Evolutionary conservation across 176 grass and related monocot species (phyloP).

Genomic region (Phoenix dactylifera): DNA sequence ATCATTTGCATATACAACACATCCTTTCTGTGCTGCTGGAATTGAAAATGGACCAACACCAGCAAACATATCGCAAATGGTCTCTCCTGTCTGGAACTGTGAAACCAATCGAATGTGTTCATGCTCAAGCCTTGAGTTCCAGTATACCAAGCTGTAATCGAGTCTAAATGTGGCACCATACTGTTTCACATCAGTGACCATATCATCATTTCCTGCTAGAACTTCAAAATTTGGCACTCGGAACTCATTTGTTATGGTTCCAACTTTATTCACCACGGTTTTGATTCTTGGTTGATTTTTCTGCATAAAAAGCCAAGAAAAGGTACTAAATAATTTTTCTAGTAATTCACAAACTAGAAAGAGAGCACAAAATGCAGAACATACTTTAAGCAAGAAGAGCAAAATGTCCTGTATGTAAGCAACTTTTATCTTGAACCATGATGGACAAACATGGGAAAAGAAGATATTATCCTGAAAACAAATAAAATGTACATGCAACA

Average conservation of each 20-base stretch:
- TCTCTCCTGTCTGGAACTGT: conserved; percentile 83
- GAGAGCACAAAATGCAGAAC: too few species aligned
- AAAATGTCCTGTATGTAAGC: too few species aligned
- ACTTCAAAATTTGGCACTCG: conserved; percentile 88
- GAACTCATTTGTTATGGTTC: conserved; percentile 89
- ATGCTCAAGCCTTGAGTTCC: conserved; percentile 98
- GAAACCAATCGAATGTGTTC: conserved; percentile 87
- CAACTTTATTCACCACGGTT: conserved; percentile 94
- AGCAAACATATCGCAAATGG: conserved; percentile 95
- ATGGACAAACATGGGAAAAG: too few species aligned
- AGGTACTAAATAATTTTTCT: conserved; percentile 18
- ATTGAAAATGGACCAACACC: conserved; percentile 89
- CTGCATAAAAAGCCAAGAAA: conserved; percentile 28
- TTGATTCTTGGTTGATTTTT: conserved; percentile 95
- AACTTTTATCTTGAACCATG: too few species aligned
- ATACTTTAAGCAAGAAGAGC: too few species aligned
- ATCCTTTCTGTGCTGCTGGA: conserved; percentile 80
- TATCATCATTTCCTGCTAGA: conserved; percentile 64
- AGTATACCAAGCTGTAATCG: conserved; percentile 92
- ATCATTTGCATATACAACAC: conserved; percentile 86
- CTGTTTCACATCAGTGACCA: conserved; percentile 94
- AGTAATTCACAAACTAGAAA: too few species aligned
- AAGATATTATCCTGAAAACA: too few species aligned
- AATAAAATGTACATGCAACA: too few species aligned
- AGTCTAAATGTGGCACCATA: conserved; percentile 91